Evolutionary conservation across 768 basidiomycete genomes (phyloP).

Genomic region (Suillus plorans): DNA sequence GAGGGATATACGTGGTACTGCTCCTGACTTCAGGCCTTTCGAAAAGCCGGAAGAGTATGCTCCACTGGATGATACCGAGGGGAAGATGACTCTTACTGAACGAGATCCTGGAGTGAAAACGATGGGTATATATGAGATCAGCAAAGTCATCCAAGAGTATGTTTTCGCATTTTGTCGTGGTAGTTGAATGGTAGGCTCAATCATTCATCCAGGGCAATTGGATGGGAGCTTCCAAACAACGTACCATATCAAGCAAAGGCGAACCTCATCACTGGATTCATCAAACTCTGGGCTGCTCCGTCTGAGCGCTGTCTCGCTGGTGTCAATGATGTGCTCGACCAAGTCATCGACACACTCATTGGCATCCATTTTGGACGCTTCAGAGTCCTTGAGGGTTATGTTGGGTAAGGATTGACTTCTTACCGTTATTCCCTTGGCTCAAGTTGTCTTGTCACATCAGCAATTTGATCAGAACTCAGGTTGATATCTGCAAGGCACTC

Average conservation of each 20-base stretch:
- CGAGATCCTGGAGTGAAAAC: constrained; percentile 16
- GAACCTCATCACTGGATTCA: constrained; percentile 27
- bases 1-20: constrained; percentile 30
- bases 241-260: constrained; percentile 35
- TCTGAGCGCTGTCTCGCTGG: constrained; percentile 33
- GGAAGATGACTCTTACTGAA: constrained; percentile 12
- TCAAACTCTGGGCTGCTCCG: constrained; percentile 30
- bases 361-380: constrained; percentile 42
- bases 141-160: constrained; percentile 32
- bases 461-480: constrained; percentile 23
- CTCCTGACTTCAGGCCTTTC: constrained; percentile 37
- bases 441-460: constrained; percentile 19
- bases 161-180: constrained; percentile 9
- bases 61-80: constrained; percentile 16
- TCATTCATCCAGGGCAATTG: constrained; percentile 25
- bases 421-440: constrained; percentile 7
- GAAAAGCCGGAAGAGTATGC: neutral
- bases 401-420: constrained; percentile 33
- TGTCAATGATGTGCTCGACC: constrained; percentile 31
- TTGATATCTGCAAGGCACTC: constrained; percentile 24
- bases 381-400: constrained; percentile 28
- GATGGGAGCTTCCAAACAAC: constrained; percentile 36
- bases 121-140: constrained; percentile 29
- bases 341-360: constrained; percentile 28
- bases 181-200: neutral